phyloP scores from a whole-genome alignment of 2,329 filamentous ascomycete genomes.

The Dryadomyces quercus-mongolicae region DNA sequence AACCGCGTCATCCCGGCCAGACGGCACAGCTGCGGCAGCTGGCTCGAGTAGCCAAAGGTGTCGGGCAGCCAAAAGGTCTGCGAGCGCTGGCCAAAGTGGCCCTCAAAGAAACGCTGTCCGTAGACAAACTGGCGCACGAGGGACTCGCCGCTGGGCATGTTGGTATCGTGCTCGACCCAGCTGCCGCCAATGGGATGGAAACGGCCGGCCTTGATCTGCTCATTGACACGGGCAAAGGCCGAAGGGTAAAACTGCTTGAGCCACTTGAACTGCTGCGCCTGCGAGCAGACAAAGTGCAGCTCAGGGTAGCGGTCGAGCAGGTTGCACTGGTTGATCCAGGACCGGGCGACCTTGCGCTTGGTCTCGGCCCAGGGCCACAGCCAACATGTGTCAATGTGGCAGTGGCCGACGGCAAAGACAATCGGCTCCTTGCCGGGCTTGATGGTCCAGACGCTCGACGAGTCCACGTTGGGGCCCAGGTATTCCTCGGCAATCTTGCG shows the following conservation, averaged over 20 bases:
- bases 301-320: constrained; percentile 92
- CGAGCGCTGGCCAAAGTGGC: constrained; percentile 78
- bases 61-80: constrained; percentile 96
- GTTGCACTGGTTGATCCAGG: constrained; percentile 94
- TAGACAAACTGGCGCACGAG: constrained; percentile 90
- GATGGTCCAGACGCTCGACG: constrained; percentile 69
- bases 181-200: constrained; percentile 95
- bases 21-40: constrained; percentile 86
- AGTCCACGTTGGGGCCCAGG: constrained; percentile 69
- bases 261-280: constrained; percentile 98
- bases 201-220: constrained; percentile 76
- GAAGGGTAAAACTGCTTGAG: constrained; percentile 79
- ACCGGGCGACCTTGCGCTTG: constrained; percentile 88
- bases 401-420: constrained; percentile 86
- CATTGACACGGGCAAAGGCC: constrained; percentile 81
- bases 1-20: constrained; percentile 94
- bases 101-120: constrained; percentile 89
- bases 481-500: constrained; percentile 77
- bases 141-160: constrained; percentile 91
- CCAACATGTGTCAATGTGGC: constrained; percentile 98
- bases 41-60: constrained; percentile 93
- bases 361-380: constrained; percentile 98
- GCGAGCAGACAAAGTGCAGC: constrained; percentile 81
- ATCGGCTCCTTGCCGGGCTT: constrained; percentile 59
- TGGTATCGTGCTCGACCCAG: constrained; percentile 98